These are phyloP conservation scores for Leccinum insigne DNA, from an alignment of 1,284 basidiomycete genomes.

Conservation along the genomic window DNA sequence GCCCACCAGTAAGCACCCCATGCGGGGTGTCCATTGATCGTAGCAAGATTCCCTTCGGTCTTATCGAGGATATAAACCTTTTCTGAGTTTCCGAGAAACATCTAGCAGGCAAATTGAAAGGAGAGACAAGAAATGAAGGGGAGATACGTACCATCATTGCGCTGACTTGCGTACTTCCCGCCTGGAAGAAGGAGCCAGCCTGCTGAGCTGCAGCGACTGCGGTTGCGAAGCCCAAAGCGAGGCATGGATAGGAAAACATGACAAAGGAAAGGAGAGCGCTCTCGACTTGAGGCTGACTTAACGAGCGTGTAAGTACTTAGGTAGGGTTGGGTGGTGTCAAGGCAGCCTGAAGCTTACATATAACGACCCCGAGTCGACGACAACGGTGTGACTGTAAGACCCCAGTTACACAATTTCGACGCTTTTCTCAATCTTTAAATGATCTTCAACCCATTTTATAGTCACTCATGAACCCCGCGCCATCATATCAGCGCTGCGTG, in stretches of 20 bases:
- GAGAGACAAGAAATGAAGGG: neutral
- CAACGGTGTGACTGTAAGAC: neutral
- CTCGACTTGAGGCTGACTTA: neutral
- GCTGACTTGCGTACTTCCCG: conserved; percentile 55
- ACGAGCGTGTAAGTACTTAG: conserved; percentile 15
- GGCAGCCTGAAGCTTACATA: neutral
- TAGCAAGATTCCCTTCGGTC: conserved; percentile 42
- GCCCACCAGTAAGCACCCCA: conserved; percentile 46
- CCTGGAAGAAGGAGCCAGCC: conserved; percentile 46
- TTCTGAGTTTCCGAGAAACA: conserved; percentile 53
- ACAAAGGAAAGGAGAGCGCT: conserved; percentile 12
- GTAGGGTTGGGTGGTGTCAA: neutral
- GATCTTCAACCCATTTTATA: neutral
- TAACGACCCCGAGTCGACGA: neutral
- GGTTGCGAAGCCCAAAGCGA: conserved; percentile 39
- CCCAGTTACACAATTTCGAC: neutral
- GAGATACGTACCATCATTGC: conserved; percentile 60
- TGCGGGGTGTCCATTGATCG: conserved; percentile 41
- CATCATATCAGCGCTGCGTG: neutral
- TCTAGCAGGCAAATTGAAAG: conserved; percentile 34
- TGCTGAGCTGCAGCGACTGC: conserved; percentile 34
- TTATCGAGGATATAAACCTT: conserved; percentile 53
- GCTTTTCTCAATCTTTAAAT: neutral
- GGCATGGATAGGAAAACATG: conserved; percentile 31
- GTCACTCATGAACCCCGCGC: neutral